These are phyloP conservation scores for Candida namnaoensis DNA, from an alignment of 805 yeast genomes.

Conservation along the genomic window DNA sequence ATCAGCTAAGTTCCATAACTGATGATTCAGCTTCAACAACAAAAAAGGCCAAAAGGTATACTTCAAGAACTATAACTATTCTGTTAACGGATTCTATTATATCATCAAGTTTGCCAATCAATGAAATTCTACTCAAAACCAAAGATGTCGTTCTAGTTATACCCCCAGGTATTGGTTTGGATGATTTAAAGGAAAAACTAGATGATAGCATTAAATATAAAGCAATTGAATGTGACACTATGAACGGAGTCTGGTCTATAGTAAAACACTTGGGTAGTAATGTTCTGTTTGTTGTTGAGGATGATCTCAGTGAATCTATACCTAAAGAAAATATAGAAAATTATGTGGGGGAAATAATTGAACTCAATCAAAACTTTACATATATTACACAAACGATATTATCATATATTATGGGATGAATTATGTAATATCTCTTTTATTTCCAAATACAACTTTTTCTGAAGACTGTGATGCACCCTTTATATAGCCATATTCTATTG, in stretches of 20 bases:
- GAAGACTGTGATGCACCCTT: slow-evolving; percentile 46
- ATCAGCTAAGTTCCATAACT: background rate
- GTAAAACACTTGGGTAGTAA: slow-evolving; percentile 40
- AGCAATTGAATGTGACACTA: slow-evolving; percentile 36
- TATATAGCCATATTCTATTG: slow-evolving; percentile 52
- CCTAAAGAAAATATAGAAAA: slow-evolving; percentile 23
- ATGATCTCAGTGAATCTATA: slow-evolving; percentile 16
- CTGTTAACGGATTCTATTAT: slow-evolving; percentile 17
- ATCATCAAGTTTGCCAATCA: slow-evolving; percentile 14
- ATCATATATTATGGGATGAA: slow-evolving; percentile 7
- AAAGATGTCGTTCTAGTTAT: slow-evolving; percentile 25
- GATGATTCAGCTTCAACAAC: background rate
- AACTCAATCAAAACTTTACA: slow-evolving; percentile 13
- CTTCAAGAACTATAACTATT: slow-evolving; percentile 14
- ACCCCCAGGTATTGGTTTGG: slow-evolving; percentile 19
- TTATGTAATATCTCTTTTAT: slow-evolving; percentile 33
- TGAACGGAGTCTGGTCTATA: slow-evolving; percentile 44
- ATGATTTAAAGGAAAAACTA: slow-evolving; percentile 11
- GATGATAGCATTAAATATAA: slow-evolving; percentile 18
- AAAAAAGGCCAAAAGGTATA: slow-evolving; percentile 4
- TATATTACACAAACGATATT: slow-evolving; percentile 16
- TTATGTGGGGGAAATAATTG: slow-evolving; percentile 18
- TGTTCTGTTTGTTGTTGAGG: slow-evolving; percentile 17
- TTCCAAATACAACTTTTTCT: slow-evolving; percentile 48
- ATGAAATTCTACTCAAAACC: slow-evolving; percentile 15